A percentile compares a stretch with the other conserved stretches of the same genome.
Evolutionary conservation across 441 rosid genomes (phyloP).

Genomic region (Flueggea neowawraea): DNA sequence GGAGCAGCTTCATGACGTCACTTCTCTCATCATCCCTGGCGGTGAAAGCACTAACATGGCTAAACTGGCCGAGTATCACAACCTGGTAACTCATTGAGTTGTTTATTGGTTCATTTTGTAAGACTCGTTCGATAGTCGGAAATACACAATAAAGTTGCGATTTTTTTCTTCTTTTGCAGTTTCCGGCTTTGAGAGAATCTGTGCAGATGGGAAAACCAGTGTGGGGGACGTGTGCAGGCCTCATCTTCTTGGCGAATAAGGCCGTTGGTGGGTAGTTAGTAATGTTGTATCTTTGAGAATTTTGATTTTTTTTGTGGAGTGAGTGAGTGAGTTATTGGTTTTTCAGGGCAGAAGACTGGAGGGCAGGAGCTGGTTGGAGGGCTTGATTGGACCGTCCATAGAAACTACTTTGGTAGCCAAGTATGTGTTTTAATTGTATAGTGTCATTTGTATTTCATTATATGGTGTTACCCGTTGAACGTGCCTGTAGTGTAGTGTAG

Average conservation of each 20-base stretch:
- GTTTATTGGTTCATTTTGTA: neutral
- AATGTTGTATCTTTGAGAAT: neutral
- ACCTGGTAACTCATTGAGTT: constrained; percentile 45
- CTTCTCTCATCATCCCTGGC: constrained; percentile 90
- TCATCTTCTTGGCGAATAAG: constrained; percentile 86
- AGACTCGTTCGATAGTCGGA: too few relatives aligned
- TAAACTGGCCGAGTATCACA: constrained; percentile 86
- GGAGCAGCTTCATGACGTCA: constrained; percentile 65
- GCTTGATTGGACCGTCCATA: constrained; percentile 75
- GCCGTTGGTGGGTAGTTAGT: constrained; percentile 61
- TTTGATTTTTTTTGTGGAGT: neutral
- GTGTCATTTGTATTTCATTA: too few relatives aligned
- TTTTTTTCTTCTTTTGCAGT: constrained; percentile 32
- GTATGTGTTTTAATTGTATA: constrained; percentile 19
- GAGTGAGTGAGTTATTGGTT: neutral
- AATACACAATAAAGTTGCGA: neutral
- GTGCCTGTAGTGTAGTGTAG: too few relatives aligned
- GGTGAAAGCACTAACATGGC: constrained; percentile 99
- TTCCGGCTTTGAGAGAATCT: constrained; percentile 83
- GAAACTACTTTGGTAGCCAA: constrained; percentile 97
- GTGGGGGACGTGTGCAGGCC: constrained; percentile 99
- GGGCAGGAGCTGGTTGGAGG: constrained; percentile 94
- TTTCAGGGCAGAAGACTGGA: constrained; percentile 87
- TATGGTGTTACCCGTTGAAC: too few relatives aligned
- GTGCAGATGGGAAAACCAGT: constrained; percentile 88